Conservation (phyloP, 139 green algal species). For the Closterium sp. region DNA sequence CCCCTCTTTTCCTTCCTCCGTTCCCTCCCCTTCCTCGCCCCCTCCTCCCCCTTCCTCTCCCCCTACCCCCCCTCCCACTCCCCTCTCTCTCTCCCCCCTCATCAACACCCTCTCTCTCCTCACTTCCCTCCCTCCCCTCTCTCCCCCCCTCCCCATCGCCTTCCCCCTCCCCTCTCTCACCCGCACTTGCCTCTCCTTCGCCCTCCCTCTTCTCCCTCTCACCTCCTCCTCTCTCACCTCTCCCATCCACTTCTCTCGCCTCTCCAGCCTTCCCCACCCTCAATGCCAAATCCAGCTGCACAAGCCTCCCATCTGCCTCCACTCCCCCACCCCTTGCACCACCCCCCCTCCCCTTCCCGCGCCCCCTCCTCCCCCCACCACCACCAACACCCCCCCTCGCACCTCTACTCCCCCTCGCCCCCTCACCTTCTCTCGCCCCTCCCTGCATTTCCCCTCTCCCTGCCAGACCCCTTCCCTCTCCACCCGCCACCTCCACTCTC, state of each 20-base stretch:
- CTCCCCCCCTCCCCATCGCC: too few relatives aligned
- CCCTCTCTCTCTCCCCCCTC: not conserved
- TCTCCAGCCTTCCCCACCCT: not conserved
- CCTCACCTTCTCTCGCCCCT: not conserved
- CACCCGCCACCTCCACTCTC: not conserved
- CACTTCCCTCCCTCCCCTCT: not conserved
- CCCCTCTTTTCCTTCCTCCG: not conserved
- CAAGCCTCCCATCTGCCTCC: not conserved
- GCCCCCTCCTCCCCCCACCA: too few relatives aligned
- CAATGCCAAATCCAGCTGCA: not conserved
- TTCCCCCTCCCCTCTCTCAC: not conserved
- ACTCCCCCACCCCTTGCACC: not conserved
- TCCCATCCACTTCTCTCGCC: too few relatives aligned
- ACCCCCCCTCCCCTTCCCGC: too few relatives aligned
- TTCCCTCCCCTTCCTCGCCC: conserved; percentile 1
- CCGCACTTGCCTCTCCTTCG: not conserved
- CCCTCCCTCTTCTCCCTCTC: not conserved
- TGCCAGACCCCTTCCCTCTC: not conserved
- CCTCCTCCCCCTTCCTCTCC: not conserved
- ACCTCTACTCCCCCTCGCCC: not conserved
- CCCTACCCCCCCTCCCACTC: not conserved
- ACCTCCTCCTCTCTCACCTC: not conserved
- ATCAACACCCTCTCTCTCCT: not conserved
- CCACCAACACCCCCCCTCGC: not conserved
- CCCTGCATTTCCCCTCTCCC: not conserved